phyloP scores from a whole-genome alignment of 129 eudicot genomes.

The Pittosporum tobira region DNA sequence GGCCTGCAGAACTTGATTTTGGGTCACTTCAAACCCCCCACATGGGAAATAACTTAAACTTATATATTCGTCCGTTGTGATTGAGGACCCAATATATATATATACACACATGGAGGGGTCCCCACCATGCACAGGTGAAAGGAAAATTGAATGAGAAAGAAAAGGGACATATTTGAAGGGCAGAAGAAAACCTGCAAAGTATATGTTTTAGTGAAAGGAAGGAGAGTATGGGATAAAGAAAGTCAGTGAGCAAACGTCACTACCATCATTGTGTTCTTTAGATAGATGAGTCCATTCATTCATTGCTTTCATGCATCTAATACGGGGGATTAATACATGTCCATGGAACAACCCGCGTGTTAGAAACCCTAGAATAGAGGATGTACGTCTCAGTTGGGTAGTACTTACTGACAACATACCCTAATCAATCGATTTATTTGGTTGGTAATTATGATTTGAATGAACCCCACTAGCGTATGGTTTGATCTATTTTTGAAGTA shows the following conservation, averaged over 20 bases:
- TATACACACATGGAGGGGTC: background rate
- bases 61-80: background rate
- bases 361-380: too few species aligned
- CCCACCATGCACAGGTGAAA: background rate
- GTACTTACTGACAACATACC: background rate
- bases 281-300: too few species aligned
- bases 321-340: too few species aligned
- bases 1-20: too few species aligned
- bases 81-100: too few species aligned
- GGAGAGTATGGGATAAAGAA: conserved; percentile 23
- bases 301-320: too few species aligned
- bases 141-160: conserved; percentile 5
- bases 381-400: too few species aligned
- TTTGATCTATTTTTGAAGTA: too few species aligned
- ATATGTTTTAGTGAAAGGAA: conserved; percentile 24
- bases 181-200: conserved; percentile 9
- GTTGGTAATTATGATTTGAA: conserved; percentile 14
- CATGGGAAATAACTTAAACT: background rate
- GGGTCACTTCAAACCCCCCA: background rate
- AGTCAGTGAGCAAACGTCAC: conserved; percentile 8
- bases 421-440: conserved; percentile 9
- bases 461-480: too few species aligned
- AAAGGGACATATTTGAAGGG: conserved; percentile 10
- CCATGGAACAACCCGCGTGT: conserved; percentile 3
- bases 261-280: background rate